Percentiles rank a stretch among this genome's conserved stretches.
phyloP scores from a whole-genome alignment of 2,329 filamentous ascomycete species.

The Coniochaeta sp. region DNA sequence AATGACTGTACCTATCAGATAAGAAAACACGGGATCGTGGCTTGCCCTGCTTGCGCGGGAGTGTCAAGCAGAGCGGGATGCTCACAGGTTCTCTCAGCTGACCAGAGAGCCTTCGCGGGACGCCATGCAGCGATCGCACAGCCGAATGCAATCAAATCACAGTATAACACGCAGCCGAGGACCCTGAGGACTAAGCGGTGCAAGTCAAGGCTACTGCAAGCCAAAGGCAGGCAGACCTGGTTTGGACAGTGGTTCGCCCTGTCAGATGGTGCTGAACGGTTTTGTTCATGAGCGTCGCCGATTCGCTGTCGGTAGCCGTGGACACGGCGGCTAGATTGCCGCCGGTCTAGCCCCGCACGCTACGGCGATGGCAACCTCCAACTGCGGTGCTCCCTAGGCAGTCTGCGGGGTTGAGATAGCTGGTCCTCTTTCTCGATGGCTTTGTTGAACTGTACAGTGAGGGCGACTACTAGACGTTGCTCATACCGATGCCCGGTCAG shows the following conservation, averaged over 20 bases:
- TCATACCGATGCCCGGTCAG: neutral
- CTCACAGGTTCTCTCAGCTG: neutral
- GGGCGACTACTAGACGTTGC: neutral
- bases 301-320: neutral
- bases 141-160: neutral
- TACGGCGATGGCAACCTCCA: neutral
- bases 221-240: neutral
- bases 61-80: neutral
- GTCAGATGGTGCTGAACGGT: neutral
- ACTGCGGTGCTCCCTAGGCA: neutral
- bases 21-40: neutral
- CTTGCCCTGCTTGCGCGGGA: neutral
- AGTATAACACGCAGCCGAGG: neutral
- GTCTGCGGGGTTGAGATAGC: neutral
- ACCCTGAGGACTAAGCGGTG: neutral
- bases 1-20: neutral
- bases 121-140: neutral
- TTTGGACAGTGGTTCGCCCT: neutral
- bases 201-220: neutral
- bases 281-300: neutral
- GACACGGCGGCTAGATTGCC: neutral
- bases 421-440: neutral
- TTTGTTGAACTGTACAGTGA: neutral
- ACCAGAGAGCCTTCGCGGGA: neutral
- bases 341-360: neutral